Conservation (phyloP, 331 rosid species). For the Pyracantha coccinea region DNA sequence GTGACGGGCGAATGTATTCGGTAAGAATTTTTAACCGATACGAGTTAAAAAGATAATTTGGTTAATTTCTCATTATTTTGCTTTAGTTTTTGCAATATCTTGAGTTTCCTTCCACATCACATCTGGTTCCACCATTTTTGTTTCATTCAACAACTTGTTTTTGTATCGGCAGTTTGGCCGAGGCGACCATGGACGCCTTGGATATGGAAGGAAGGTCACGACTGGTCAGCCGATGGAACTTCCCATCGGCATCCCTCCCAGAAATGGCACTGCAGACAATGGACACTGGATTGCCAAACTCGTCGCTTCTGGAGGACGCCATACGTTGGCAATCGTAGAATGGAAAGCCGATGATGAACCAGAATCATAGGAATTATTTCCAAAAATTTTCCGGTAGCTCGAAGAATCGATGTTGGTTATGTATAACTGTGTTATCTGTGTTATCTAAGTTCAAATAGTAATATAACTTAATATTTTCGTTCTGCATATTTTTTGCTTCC, state of each 20-base stretch:
- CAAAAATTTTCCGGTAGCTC: constrained; percentile 1
- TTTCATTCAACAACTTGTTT: background rate
- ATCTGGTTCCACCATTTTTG: background rate
- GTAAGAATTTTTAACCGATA: constrained; percentile 23
- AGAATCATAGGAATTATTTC: constrained; percentile 5
- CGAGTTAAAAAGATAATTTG: background rate
- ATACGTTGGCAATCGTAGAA: constrained; percentile 76
- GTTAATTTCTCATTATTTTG: no score
- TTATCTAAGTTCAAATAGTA: background rate
- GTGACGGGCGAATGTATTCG: constrained; percentile 84
- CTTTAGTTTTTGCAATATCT: background rate
- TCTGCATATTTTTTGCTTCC: background rate
- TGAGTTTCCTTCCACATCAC: background rate
- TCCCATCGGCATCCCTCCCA: constrained; percentile 59
- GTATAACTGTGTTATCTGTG: background rate
- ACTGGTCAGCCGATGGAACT: constrained; percentile 94
- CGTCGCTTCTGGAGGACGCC: constrained; percentile 96
- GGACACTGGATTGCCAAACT: constrained; percentile 77
- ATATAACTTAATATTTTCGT: background rate
- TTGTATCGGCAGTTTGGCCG: constrained; percentile 72
- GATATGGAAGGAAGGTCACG: constrained; percentile 87
- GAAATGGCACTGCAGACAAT: constrained; percentile 18
- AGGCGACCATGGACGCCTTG: constrained; percentile 99
- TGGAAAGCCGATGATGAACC: constrained; percentile 46
- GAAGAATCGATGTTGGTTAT: background rate